Percentiles rank a stretch among this genome's conserved stretches.
Conservation (phyloP, 2,329 filamentous ascomycete species). For the Neocatenulostroma microsporum region DNA sequence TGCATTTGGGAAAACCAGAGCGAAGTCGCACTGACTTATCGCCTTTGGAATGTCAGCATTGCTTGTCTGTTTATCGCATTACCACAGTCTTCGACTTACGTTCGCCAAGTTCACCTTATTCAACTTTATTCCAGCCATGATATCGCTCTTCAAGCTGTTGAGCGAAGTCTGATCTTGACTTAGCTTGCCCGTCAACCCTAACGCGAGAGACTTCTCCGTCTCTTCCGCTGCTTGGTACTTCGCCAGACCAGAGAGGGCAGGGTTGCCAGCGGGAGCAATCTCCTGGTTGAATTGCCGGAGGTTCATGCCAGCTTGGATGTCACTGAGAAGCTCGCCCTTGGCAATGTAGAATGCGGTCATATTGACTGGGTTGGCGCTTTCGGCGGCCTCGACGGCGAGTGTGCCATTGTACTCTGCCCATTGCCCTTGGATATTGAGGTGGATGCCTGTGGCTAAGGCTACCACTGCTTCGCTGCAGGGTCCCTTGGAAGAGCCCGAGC, state of each 20-base stretch:
- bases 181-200: conserved; percentile 11
- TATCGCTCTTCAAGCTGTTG: conserved; percentile 13
- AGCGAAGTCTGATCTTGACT: conserved; percentile 11
- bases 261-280: conserved; percentile 16
- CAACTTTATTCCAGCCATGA: conserved; percentile 16
- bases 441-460: conserved; percentile 19
- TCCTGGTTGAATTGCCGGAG: conserved; percentile 17
- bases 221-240: conserved; percentile 16
- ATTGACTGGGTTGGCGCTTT: conserved; percentile 8
- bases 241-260: conserved; percentile 14
- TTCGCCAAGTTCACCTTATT: conserved; percentile 16
- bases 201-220: conserved; percentile 13
- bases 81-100: conserved; percentile 6
- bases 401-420: conserved; percentile 19
- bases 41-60: conserved; percentile 1
- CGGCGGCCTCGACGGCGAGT: conserved; percentile 10
- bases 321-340: conserved; percentile 15
- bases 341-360: conserved; percentile 11
- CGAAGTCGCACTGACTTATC: conserved; percentile 16
- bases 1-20: conserved; percentile 13
- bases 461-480: conserved; percentile 5
- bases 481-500: too few species aligned
- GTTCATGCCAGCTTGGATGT: conserved; percentile 15
- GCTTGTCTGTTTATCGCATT: neutral
- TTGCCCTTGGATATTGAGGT: conserved; percentile 20